These are phyloP conservation scores for Liriodendron chinense DNA, from an alignment of 164 flowering plant genomes.

Conservation along the genomic window DNA sequence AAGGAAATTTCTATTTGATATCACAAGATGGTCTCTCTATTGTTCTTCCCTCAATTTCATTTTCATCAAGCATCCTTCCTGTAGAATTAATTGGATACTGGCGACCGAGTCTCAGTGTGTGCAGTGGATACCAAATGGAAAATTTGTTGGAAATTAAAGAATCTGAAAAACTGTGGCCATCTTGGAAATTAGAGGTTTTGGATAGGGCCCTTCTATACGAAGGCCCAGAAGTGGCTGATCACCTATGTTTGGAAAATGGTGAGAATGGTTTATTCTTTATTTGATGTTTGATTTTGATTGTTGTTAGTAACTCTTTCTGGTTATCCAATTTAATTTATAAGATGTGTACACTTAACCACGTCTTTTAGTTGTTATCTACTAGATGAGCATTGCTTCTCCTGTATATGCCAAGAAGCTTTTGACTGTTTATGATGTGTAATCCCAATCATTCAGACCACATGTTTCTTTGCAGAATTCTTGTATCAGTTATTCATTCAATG, in stretches of 20 bases:
- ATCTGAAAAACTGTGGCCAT: conserved; percentile 32
- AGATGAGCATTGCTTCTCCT: too few species aligned
- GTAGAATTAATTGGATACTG: conserved; percentile 49
- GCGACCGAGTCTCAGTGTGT: conserved; percentile 20
- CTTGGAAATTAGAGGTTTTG: conserved; percentile 77
- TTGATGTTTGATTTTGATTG: not conserved
- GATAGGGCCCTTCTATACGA: conserved; percentile 80
- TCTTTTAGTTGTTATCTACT: too few species aligned
- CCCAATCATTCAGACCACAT: too few species aligned
- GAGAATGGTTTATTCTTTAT: conserved; percentile 17
- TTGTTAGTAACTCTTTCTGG: not conserved
- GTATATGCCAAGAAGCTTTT: too few species aligned
- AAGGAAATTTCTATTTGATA: conserved; percentile 81
- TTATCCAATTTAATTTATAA: not conserved
- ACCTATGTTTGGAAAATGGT: conserved; percentile 83
- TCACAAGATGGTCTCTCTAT: conserved; percentile 66
- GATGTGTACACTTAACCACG: not conserved
- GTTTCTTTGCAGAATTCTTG: too few species aligned
- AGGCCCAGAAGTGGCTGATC: conserved; percentile 80
- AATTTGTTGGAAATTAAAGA: conserved; percentile 22
- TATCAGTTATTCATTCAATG: too few species aligned
- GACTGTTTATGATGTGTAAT: too few species aligned
- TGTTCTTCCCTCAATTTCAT: conserved; percentile 71
- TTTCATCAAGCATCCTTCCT: conserved; percentile 45
- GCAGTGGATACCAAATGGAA: conserved; percentile 18